These are phyloP conservation scores for Phytopythium montanum DNA, from an alignment of 352 stramenopile genomes.

Conservation along the genomic window DNA sequence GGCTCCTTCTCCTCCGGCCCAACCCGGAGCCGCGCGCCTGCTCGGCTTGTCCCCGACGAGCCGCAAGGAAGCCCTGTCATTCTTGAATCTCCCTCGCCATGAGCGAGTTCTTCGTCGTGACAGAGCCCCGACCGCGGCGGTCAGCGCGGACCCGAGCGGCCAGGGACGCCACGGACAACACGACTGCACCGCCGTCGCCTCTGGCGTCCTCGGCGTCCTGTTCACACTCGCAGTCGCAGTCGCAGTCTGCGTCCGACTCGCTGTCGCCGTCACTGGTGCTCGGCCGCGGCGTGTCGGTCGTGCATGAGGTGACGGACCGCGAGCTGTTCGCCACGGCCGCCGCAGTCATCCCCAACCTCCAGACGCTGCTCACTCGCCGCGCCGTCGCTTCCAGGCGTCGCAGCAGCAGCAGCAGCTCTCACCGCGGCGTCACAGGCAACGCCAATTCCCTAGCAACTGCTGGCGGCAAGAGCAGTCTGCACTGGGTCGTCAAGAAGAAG, in stretches of 20 bases:
- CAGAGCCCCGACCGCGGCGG: not conserved
- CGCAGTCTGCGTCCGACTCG: conserved; percentile 3
- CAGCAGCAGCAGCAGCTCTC: not conserved
- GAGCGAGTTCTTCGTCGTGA: conserved; percentile 9
- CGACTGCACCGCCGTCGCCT: not conserved
- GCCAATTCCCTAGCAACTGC: no score
- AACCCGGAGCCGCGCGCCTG: not conserved
- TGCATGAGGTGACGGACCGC: conserved; percentile 20
- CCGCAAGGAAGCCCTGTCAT: no score
- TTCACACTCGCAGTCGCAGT: not conserved
- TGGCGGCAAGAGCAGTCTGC: conserved; percentile 3
- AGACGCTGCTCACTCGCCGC: conserved; percentile 22
- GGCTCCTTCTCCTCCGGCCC: not conserved
- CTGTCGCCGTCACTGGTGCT: not conserved
- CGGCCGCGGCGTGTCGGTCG: conserved; percentile 5
- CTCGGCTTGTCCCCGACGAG: not conserved
- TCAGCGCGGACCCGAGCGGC: not conserved
- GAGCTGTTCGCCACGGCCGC: conserved; percentile 31
- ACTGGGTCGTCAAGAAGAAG: conserved; percentile 40
- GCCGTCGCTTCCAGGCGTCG: not conserved
- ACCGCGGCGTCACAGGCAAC: not conserved
- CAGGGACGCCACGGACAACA: not conserved
- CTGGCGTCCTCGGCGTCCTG: not conserved
- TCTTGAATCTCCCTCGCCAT: not conserved
- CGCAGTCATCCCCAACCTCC: conserved; percentile 34